A percentile compares a stretch with the other conserved stretches of the same genome.
Conservation (phyloP, 2,329 filamentous ascomycete genomes). For the Talaromyces sp. region DNA sequence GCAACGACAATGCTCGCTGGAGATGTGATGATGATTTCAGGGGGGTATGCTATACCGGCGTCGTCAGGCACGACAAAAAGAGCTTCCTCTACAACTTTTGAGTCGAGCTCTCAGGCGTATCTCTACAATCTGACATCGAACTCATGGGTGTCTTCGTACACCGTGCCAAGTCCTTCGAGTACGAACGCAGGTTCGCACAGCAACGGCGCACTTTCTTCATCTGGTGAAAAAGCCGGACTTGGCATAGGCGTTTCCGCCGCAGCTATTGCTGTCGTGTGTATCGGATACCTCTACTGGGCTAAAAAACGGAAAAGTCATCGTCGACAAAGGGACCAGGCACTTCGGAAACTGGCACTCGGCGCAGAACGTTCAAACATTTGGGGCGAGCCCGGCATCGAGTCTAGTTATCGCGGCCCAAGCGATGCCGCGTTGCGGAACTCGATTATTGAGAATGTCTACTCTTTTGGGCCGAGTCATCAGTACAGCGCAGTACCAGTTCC, state of each 20-base stretch:
- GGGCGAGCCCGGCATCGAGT: slow-evolving; percentile 39
- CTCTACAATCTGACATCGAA: slow-evolving; percentile 62
- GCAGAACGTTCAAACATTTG: slow-evolving; percentile 48
- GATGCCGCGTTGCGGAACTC: slow-evolving; percentile 15
- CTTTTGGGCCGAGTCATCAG: slow-evolving; percentile 11
- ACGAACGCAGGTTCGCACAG: slow-evolving; percentile 21
- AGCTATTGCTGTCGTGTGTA: slow-evolving; percentile 48
- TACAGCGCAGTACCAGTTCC: slow-evolving; percentile 22
- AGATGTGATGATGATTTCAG: slow-evolving; percentile 58
- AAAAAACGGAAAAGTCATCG: slow-evolving; percentile 44
- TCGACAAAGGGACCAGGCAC: slow-evolving; percentile 50
- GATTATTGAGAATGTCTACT: slow-evolving; percentile 14
- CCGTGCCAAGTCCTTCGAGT: slow-evolving; percentile 39
- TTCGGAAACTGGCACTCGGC: slow-evolving; percentile 51
- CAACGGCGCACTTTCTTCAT: slow-evolving; percentile 26
- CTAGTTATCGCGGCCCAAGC: slow-evolving; percentile 32
- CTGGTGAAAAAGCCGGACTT: slow-evolving; percentile 53
- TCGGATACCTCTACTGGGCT: slow-evolving; percentile 51
- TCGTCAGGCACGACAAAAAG: slow-evolving; percentile 36
- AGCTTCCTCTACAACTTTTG: slow-evolving; percentile 25
- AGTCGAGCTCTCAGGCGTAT: slow-evolving; percentile 46
- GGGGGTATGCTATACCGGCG: slow-evolving; percentile 53
- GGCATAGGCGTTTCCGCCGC: slow-evolving; percentile 65
- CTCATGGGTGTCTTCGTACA: slow-evolving; percentile 56
- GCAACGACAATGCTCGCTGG: slow-evolving; percentile 60